Evolutionary conservation across 2,329 filamentous ascomycete species (phyloP).

Genomic region (Colletotrichum limetticola): DNA sequence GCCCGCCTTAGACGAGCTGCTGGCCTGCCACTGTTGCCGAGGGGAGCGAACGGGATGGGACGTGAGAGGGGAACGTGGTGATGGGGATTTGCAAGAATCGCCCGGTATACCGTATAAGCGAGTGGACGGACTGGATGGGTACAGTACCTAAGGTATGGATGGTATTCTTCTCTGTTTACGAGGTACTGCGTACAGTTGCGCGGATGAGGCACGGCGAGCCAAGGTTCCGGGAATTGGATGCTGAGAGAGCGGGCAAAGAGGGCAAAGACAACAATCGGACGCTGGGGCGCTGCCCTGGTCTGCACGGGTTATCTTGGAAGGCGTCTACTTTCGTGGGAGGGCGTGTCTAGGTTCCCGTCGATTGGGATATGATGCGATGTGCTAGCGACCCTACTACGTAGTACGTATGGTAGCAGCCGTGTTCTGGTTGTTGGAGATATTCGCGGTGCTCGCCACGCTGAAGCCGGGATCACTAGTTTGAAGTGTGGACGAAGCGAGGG

Average conservation of each 20-base stretch:
- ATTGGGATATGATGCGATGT: not conserved
- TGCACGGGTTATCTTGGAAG: not conserved
- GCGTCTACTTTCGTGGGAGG: not conserved
- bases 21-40: not conserved
- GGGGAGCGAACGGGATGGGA: slow-evolving; percentile 1
- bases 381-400: not conserved
- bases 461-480: not conserved
- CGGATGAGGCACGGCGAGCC: slow-evolving; percentile 7
- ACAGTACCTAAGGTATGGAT: slow-evolving; percentile 22
- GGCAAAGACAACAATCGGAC: not conserved
- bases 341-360: not conserved
- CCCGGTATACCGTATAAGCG: not conserved
- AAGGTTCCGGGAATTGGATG: slow-evolving; percentile 1
- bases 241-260: not conserved
- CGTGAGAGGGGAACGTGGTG: not conserved
- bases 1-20: not conserved
- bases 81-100: slow-evolving; percentile 3
- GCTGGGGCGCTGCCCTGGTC: slow-evolving; percentile 18
- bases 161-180: too few species aligned
- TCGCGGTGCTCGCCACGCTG: slow-evolving; percentile 1
- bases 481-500: not conserved
- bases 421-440: not conserved
- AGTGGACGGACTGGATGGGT: not conserved
- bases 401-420: too few species aligned
- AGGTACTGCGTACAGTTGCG: not conserved